These are phyloP conservation scores for Dothistroma septosporum DNA, from an alignment of 2,329 filamentous ascomycete species.

Conservation along the genomic window DNA sequence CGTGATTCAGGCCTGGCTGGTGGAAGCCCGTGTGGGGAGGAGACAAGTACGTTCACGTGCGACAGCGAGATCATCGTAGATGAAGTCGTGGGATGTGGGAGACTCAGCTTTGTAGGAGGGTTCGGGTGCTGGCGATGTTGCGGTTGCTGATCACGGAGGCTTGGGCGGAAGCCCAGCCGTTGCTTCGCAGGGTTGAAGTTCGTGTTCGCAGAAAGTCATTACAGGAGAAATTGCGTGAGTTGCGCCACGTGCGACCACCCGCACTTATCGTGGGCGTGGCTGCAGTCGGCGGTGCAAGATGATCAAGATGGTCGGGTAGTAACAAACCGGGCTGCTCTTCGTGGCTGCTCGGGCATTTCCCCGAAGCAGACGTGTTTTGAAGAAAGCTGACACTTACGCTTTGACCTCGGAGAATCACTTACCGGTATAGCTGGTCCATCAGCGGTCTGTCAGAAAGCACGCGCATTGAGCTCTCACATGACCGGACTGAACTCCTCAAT, in stretches of 20 bases:
- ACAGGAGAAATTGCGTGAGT: background rate
- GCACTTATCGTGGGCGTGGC: background rate
- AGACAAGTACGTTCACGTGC: background rate
- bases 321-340: background rate
- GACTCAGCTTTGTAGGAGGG: background rate
- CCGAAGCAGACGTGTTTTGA: background rate
- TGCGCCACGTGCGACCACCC: conserved; percentile 3
- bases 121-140: background rate
- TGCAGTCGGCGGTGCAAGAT: background rate
- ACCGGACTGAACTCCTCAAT: background rate
- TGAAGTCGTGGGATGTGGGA: background rate
- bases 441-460: background rate
- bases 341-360: background rate
- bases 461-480: background rate
- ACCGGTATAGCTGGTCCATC: background rate
- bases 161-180: background rate
- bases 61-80: background rate
- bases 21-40: background rate
- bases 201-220: background rate
- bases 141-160: background rate
- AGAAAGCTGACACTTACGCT: background rate
- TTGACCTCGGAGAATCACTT: background rate
- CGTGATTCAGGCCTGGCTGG: background rate
- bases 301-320: background rate
- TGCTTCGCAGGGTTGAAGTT: background rate